Conservation (phyloP, 192 early-diverging fungal genomes). For the Backusella luteola region DNA sequence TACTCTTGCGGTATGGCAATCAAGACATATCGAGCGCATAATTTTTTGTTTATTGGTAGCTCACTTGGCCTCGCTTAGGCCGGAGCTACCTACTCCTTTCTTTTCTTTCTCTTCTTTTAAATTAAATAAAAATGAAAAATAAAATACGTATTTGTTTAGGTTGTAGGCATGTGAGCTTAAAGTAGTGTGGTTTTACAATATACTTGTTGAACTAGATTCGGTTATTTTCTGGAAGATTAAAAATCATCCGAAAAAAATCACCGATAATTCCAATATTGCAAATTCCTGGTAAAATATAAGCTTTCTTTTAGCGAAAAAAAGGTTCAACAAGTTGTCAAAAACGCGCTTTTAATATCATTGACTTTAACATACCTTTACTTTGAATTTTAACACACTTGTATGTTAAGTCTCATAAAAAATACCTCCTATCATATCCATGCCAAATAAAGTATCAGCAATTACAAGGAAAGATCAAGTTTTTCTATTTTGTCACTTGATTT, state of each 20-base stretch:
- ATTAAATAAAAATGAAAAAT: neutral
- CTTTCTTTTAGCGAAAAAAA: neutral
- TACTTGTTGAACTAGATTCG: neutral
- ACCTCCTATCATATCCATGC: neutral
- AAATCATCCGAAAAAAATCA: neutral
- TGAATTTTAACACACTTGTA: neutral
- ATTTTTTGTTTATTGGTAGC: slow-evolving; percentile 32
- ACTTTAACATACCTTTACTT: neutral
- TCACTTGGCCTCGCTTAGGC: slow-evolving; percentile 37
- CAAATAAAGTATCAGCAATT: neutral
- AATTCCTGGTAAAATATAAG: neutral
- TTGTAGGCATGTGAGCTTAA: neutral
- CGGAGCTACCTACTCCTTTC: slow-evolving; percentile 23
- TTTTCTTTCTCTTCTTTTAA: neutral
- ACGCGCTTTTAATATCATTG: neutral
- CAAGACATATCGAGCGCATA: slow-evolving; percentile 46
- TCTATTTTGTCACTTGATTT: neutral
- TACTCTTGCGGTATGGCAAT: slow-evolving; percentile 39
- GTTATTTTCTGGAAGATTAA: neutral
- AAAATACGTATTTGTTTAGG: neutral
- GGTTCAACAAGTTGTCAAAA: neutral
- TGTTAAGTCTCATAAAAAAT: no score
- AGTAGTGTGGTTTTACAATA: neutral
- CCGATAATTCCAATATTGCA: neutral
- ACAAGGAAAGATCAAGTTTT: neutral